Evolutionary conservation across 805 yeast genomes (phyloP).

Genomic region (Wickerhamomyces ciferrii): DNA sequence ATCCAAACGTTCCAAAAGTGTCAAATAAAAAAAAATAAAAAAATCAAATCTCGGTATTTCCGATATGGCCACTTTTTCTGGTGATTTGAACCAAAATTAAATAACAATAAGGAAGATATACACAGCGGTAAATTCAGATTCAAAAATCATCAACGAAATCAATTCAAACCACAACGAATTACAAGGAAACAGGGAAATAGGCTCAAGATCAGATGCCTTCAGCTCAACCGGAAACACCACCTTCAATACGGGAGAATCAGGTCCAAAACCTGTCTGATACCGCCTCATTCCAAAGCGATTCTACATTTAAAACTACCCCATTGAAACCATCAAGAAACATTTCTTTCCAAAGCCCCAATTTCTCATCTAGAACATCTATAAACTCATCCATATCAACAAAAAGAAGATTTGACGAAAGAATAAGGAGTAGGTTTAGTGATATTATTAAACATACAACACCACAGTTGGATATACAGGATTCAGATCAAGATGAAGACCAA

Average conservation of each 20-base stretch:
- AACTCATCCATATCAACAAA: constrained; percentile 7
- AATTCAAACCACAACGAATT: too few relatives aligned
- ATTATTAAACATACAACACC: not conserved
- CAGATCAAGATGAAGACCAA: not conserved
- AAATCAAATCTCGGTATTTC: not conserved
- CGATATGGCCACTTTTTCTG: not conserved
- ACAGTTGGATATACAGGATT: not conserved
- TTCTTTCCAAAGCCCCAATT: constrained; percentile 5
- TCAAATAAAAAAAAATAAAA: too few relatives aligned
- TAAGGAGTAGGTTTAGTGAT: constrained; percentile 12
- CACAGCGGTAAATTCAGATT: too few relatives aligned
- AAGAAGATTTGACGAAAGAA: constrained; percentile 16
- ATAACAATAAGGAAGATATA: too few relatives aligned
- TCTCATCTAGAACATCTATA: constrained; percentile 9
- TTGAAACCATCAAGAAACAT: not conserved
- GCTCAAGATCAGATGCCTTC: too few relatives aligned
- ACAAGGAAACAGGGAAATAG: too few relatives aligned
- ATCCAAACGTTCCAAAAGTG: too few relatives aligned
- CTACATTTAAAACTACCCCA: not conserved
- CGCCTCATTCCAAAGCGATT: constrained; percentile 12
- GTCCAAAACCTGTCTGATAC: too few relatives aligned
- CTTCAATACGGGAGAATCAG: too few relatives aligned
- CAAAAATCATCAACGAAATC: too few relatives aligned
- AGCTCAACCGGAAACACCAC: too few relatives aligned
- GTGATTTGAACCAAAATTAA: too few relatives aligned